Base-by-base conservation (phyloP, 139 green algal species). In the Tetratostichococcus sp. region DNA sequence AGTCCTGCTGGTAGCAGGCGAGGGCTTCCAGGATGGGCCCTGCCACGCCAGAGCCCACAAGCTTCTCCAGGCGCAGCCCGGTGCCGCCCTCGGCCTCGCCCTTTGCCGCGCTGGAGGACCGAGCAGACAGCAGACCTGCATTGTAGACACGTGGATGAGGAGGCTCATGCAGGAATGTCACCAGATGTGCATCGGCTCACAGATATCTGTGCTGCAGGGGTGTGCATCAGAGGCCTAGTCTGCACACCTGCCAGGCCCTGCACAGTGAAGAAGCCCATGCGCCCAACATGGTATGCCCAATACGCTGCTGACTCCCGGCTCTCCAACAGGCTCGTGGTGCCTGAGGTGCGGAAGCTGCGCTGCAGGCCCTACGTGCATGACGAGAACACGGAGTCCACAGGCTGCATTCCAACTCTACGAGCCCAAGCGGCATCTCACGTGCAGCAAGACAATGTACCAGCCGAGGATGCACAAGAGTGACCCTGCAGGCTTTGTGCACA, bases 231-330 rank as follows among this genome's bases (percentile, higher is more conserved):
- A 50, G 6, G 39, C 11, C 8, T 21, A 50, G 39, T n/a, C n/a
- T n/a, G n/a, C n/a, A n/a, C 32, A 79, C 65, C 80, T 75, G 75
- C 70, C 30, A 85, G 33, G 73, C 70, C 91, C 84, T 93, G 84
- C 1, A 79, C 26, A 5, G 84, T 33, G 77, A 97, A 94, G 77
- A 95, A 95, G 22, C 72, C 68, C 17, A 73, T 84, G 33, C 92
- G 80, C 2, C 76, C 71, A 1, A 89, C 34, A 74, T 97, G 92
- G 75, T 95, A 95, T 2, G 79, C 71, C 89, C 89, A 94, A 81
- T 94, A 94, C 11, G 85, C 77, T 1, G 80, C 77, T 6, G 82
- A 65, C 69, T 79, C 65, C 22, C 79, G 43, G 35, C 84, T 82
- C 19, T 65, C 25, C 28, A 81, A 80, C 6, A 78, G 35, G 26